A percentile compares a stretch with the other conserved stretches of the same genome.
Evolutionary conservation across 495 filamentous ascomycete species (phyloP).

Genomic region (Xylona heveae): DNA sequence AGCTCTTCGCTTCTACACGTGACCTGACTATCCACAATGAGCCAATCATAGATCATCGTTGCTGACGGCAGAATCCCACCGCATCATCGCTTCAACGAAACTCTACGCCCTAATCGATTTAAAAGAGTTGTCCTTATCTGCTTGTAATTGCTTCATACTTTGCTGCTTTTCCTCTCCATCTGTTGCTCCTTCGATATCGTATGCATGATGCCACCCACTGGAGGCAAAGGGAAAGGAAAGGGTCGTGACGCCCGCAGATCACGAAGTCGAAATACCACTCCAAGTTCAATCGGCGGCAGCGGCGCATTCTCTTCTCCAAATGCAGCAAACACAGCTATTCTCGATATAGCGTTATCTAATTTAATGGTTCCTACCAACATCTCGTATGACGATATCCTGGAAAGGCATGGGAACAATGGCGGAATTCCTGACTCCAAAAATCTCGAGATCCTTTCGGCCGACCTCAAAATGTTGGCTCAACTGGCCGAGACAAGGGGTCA

Average conservation of each 20-base stretch:
- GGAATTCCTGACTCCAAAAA: constrained; percentile 55
- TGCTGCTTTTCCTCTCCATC: too few relatives aligned
- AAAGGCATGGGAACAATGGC: constrained; percentile 36
- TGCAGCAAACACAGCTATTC: constrained; percentile 38
- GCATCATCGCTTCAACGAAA: too few relatives aligned
- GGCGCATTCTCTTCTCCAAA: constrained; percentile 27
- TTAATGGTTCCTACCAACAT: constrained; percentile 32
- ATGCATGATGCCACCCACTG: constrained; percentile 4
- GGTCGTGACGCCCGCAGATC: constrained; percentile 43
- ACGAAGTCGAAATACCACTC: constrained; percentile 72
- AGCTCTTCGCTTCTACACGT: too few relatives aligned
- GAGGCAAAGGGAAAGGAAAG: constrained; percentile 7
- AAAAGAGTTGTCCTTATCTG: too few relatives aligned
- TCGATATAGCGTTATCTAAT: constrained; percentile 18
- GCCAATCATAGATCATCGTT: too few relatives aligned
- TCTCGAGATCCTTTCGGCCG: constrained; percentile 42
- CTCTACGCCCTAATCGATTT: too few relatives aligned
- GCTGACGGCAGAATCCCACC: too few relatives aligned
- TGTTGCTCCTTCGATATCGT: not conserved
- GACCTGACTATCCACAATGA: too few relatives aligned
- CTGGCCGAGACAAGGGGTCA: constrained; percentile 40
- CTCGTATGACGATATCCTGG: constrained; percentile 53
- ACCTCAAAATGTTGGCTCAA: constrained; percentile 41
- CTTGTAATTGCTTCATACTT: too few relatives aligned
- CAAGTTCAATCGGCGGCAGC: constrained; percentile 35